These are phyloP conservation scores for Colletotrichum cordylinicola DNA, from an alignment of 2,329 filamentous ascomycete species.

Conservation along the genomic window DNA sequence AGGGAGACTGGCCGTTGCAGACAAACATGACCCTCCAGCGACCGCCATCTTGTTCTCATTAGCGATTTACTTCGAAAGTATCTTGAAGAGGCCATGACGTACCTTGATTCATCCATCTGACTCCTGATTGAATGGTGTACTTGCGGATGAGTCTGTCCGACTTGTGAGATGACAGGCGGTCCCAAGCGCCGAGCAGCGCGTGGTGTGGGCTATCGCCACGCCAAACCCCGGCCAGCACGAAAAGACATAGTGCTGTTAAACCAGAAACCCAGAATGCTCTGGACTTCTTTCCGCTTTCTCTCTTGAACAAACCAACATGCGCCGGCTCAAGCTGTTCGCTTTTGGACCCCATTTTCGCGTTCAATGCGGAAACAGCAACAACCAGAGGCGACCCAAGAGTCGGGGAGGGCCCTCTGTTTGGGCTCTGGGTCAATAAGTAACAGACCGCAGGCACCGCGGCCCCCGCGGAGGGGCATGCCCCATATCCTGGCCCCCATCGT, in stretches of 20 bases:
- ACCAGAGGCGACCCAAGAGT: neutral
- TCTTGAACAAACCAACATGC: neutral
- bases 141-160: neutral
- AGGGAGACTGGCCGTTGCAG: conserved; percentile 14
- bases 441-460: neutral
- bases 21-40: conserved; percentile 17
- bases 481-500: neutral
- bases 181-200: neutral
- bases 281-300: neutral
- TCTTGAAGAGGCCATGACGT: neutral
- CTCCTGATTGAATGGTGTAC: neutral
- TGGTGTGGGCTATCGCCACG: neutral
- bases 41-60: neutral
- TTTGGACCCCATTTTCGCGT: conserved; percentile 7
- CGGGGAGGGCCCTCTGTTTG: neutral
- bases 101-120: conserved; percentile 17
- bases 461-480: neutral
- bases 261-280: neutral
- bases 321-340: neutral
- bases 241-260: neutral
- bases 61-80: neutral
- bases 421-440: neutral
- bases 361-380: no score
- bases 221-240: neutral
- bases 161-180: neutral